A percentile compares a stretch with the other conserved stretches of the same genome.
These are phyloP conservation scores for Microbotryum violaceum DNA, from an alignment of 1,284 basidiomycete species.

Conservation along the genomic window DNA sequence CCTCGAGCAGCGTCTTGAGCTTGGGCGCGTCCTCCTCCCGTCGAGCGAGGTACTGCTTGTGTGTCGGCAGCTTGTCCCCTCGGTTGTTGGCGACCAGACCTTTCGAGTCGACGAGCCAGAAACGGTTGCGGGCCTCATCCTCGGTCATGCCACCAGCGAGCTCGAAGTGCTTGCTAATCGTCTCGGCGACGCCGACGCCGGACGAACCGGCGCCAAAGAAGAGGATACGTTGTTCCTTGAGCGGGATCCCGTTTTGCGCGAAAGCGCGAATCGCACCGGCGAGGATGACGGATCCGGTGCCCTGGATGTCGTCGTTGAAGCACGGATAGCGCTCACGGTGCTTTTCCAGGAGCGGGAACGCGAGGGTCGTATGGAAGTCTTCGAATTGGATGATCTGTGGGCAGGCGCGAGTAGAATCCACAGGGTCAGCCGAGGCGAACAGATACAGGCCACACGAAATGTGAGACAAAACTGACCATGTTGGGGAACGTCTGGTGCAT, in stretches of 20 bases:
- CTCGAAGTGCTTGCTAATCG: conserved; percentile 81
- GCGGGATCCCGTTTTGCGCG: conserved; percentile 58
- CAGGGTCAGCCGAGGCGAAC: neutral
- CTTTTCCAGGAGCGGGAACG: conserved; percentile 69
- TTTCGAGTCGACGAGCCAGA: conserved; percentile 77
- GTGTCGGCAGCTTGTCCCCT: conserved; percentile 60
- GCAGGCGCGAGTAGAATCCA: conserved; percentile 20
- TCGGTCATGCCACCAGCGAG: conserved; percentile 57
- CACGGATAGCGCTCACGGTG: conserved; percentile 67
- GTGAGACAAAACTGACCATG: conserved; percentile 42
- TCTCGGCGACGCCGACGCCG: conserved; percentile 80
- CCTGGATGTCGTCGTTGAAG: conserved; percentile 79
- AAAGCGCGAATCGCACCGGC: conserved; percentile 86
- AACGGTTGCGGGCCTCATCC: conserved; percentile 66
- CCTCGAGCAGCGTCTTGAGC: conserved; percentile 65
- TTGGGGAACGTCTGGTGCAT: conserved; percentile 68
- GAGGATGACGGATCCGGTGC: conserved; percentile 84
- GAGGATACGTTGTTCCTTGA: conserved; percentile 73
- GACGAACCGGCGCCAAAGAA: conserved; percentile 86
- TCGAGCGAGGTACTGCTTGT: conserved; percentile 76
- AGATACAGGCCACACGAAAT: no score
- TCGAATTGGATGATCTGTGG: conserved; percentile 69
- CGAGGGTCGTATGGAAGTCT: conserved; percentile 48
- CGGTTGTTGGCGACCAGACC: conserved; percentile 63
- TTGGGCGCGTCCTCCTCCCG: conserved; percentile 67